Evolutionary conservation across 371 early-diverging fungal genomes (phyloP), one percentile per base, ranked within the genome.

Genomic region (Basidiobolus meristosporus): DNA sequence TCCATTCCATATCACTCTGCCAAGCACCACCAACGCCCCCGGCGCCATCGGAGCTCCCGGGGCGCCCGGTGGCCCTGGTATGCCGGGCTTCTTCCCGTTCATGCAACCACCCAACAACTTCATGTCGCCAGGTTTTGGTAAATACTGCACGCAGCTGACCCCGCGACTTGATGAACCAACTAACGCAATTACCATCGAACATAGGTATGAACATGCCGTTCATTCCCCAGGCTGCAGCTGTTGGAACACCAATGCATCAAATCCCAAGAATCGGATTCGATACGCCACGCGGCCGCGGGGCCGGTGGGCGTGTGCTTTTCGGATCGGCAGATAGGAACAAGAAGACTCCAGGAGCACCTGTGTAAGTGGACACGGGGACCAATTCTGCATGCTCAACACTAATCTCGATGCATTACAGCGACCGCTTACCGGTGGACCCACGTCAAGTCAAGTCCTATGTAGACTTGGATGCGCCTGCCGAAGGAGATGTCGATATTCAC

Each of bases 381-480:
- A 10, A 4, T 47, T 46, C 7, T 51, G 47, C 7, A 38, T 15
- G 38, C 5, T 3, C 9, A 26, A 9, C 9, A 26, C 26, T 36
- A 19, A 34, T 34, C 11, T n/a, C n/a, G n/a, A n/a, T 34, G 18
- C 12, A 16, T 34, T 34, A 34, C 19, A 36, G 11, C 17, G 21
- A 16, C 19, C 16, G 36, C 11, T 34, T 36, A 14, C 20, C 35
- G n/a, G 30, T 48, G 14, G 77, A 79, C 48, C 76, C 77, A 15
- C 68, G 80, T 35, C 73, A 77, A 57, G 75, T 84, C 40, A 81
- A 78, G 50, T 82, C 82, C 4, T 88, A 88, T 43, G 80, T 86
- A 32, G 88, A 88, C 44, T 52, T 86, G 43, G 88, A 88, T 59
- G 85, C 82, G 22, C 88, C 88, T 5, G 82, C 77, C 12, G 82